phyloP scores from a whole-genome alignment of 257 asterid genomes.

The Solanum sejunctum region DNA sequence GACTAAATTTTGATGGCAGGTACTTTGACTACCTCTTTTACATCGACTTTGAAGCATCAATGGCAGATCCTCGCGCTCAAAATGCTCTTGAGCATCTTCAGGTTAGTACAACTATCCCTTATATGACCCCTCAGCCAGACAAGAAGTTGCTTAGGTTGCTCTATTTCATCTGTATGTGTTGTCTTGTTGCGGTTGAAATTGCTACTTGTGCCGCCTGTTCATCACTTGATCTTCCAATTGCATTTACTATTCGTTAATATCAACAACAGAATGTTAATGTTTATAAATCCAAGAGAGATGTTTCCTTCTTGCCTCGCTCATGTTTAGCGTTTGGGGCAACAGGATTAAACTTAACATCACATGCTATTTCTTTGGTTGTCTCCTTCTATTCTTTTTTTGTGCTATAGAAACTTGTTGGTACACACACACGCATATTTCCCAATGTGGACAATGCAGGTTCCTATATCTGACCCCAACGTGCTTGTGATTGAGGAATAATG shows the following conservation, averaged over 20 bases:
- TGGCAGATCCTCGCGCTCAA: slow-evolving; percentile 92
- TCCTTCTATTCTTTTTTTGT: not conserved
- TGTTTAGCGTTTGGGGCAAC: not conserved
- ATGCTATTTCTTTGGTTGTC: not conserved
- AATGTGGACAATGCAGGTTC: not conserved
- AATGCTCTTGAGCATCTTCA: slow-evolving; percentile 58
- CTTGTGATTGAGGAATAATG: not conserved
- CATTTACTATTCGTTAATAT: not conserved
- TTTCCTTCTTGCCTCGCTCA: not conserved
- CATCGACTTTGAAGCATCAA: slow-evolving; percentile 91
- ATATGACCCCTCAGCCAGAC: not conserved
- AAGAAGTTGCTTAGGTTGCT: not conserved
- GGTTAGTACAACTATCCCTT: slow-evolving; percentile 16
- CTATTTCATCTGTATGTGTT: not conserved
- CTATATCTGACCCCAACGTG: not conserved
- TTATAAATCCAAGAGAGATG: not conserved
- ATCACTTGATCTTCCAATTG: not conserved
- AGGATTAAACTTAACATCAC: not conserved
- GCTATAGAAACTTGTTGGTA: not conserved
- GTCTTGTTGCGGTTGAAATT: not conserved
- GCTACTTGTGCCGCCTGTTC: not conserved
- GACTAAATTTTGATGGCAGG: slow-evolving; percentile 35
- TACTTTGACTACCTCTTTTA: slow-evolving; percentile 89
- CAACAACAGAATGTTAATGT: not conserved
- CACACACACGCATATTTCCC: not conserved